Base-by-base conservation (phyloP, 192 early-diverging fungal genomes). In the Bifiguratus adelaidae region DNA sequence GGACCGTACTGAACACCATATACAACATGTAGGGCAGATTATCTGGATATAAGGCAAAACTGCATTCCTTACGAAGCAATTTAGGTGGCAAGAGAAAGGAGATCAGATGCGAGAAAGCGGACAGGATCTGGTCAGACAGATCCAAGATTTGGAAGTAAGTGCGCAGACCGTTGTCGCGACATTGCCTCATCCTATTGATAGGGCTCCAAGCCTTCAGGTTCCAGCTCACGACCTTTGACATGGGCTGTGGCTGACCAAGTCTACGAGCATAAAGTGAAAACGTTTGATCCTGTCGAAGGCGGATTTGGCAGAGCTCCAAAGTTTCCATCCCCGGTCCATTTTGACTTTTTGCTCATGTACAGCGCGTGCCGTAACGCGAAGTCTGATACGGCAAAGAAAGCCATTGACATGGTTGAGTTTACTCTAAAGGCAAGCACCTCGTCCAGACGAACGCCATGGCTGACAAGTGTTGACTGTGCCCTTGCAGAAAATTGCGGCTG, bases 251-350 rank as follows among this genome's bases (percentile, higher is more conserved):
- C 66, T 5, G 41, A 56, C 4, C 53, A 53, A 22, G 44, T 61
- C 2, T 78, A 67, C 49, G 28, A 47, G 21, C 41, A 74, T 30
- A 70, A 65, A 30, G 24, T 33, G 7, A 29, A 30, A 11, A 23
- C 46, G 2, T 77, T 64, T 58, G 79, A 82, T 45, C 13, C 21
- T 16, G 45, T 44, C 0, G n/a, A 63, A 41, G 79, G 79, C 24
- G 79, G 79, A 7, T 82, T 82, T 40, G 67, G 65, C 30, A 46
- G 49, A 30, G 73, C 73, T 12, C 80, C 80, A 1, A 82, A 82
- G 49, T 82, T 82, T 44, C 74, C 77, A 15, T 74, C 71, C 0
- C 75, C 80, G 13, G 74, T 70, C 7, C 50, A 67, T 37, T 44
- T 82, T 19, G 30, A 69, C 15, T 82, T 80, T 50, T 45, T 82